Conservation (phyloP, 176 grass and related monocot genomes). For the Sorghum bicolor region DNA sequence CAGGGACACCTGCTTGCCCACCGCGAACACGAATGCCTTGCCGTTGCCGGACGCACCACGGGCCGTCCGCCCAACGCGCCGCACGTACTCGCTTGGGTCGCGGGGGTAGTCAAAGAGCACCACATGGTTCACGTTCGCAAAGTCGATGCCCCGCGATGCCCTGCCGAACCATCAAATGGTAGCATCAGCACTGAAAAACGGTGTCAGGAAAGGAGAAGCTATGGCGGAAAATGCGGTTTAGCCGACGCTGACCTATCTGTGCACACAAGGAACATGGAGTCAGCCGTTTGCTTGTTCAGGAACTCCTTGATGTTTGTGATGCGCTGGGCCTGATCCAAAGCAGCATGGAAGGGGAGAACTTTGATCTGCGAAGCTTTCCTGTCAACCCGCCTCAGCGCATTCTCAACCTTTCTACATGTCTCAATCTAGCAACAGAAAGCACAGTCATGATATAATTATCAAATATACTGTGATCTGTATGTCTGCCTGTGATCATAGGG, state of each 20-base stretch:
- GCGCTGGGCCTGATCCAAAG: constrained; percentile 65
- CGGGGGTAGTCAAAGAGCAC: constrained; percentile 90
- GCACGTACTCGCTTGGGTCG: constrained; percentile 83
- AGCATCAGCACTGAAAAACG: neutral
- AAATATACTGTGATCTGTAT: neutral
- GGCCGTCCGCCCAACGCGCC: constrained; percentile 74
- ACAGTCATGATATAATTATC: neutral
- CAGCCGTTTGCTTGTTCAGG: constrained; percentile 50
- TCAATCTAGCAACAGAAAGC: constrained; percentile 58
- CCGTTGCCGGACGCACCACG: constrained; percentile 66
- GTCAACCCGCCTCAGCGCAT: constrained; percentile 66
- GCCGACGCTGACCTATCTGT: constrained; percentile 62
- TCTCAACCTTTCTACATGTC: constrained; percentile 95
- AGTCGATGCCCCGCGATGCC: constrained; percentile 78
- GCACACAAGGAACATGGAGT: constrained; percentile 84
- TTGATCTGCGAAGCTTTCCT: constrained; percentile 69
- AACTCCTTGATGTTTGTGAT: constrained; percentile 77
- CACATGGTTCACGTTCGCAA: constrained; percentile 79
- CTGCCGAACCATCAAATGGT: constrained; percentile 29
- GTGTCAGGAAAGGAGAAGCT: neutral
- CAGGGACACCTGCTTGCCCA: constrained; percentile 89
- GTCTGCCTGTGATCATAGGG: neutral
- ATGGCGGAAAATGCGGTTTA: neutral
- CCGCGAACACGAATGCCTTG: constrained; percentile 77
- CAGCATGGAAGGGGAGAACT: constrained; percentile 83